Evolutionary conservation across 768 basidiomycete species (phyloP).

Genomic region (Lentinula raphanica): DNA sequence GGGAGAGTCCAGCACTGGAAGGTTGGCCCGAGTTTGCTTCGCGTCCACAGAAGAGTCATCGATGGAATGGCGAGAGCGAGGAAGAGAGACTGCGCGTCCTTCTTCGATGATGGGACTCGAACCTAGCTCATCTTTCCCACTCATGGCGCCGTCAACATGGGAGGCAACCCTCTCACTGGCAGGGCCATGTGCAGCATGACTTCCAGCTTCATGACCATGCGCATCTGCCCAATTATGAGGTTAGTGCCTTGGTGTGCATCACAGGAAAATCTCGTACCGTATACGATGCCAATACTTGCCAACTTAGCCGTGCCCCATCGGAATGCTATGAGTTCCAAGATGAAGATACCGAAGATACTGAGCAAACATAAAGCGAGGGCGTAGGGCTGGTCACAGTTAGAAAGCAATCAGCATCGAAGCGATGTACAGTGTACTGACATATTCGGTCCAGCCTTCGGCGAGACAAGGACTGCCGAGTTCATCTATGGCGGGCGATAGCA

Average conservation of each 20-base stretch:
- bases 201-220: slow-evolving; percentile 58
- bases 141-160: slow-evolving; percentile 45
- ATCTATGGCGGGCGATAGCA: slow-evolving; percentile 70
- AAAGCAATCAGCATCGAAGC: not conserved
- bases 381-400: slow-evolving; percentile 54
- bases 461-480: slow-evolving; percentile 72
- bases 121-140: slow-evolving; percentile 6
- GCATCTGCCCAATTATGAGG: slow-evolving; percentile 40
- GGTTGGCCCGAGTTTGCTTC: not conserved
- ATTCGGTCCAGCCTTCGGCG: slow-evolving; percentile 59
- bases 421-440: slow-evolving; percentile 47
- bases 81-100: not conserved
- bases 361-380: slow-evolving; percentile 75
- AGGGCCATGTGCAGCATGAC: slow-evolving; percentile 39
- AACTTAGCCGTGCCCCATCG: slow-evolving; percentile 79
- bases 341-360: slow-evolving; percentile 80
- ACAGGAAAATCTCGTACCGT: slow-evolving; percentile 35
- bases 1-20: slow-evolving; percentile 24
- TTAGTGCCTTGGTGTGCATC: too few species aligned
- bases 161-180: too few species aligned
- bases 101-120: not conserved
- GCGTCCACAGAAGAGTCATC: not conserved
- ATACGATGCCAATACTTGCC: slow-evolving; percentile 51
- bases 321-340: slow-evolving; percentile 81
- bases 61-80: not conserved